Conservation (phyloP, 2,329 filamentous ascomycete genomes). For the Aspergillus chevalieri region DNA sequence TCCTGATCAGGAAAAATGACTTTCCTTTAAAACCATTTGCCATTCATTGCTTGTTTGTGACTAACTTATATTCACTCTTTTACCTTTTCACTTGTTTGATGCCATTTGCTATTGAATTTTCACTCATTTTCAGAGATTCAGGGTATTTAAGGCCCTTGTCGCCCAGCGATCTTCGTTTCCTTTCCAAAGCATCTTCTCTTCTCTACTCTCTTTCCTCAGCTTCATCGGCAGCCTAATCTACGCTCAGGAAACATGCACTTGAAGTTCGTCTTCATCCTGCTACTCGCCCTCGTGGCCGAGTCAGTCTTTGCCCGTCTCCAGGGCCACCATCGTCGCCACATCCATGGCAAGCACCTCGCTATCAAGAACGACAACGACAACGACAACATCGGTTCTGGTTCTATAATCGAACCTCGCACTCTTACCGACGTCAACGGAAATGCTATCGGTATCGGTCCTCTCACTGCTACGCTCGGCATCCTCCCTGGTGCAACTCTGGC, state of each 20-base stretch:
- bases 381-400: no score
- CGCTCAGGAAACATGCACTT: background rate
- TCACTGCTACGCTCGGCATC: background rate
- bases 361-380: background rate
- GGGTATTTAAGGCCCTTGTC: background rate
- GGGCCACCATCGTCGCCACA: conserved; percentile 21
- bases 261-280: conserved; percentile 3
- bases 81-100: background rate
- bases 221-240: background rate
- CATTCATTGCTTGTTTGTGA: no score
- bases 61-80: background rate
- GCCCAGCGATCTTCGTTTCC: background rate
- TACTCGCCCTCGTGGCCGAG: conserved; percentile 20
- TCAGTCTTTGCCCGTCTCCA: conserved; percentile 21
- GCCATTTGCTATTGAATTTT: background rate
- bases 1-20: no score
- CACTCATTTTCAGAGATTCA: background rate
- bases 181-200: background rate
- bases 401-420: background rate
- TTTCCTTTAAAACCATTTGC: no score
- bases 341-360: conserved; percentile 9
- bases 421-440: background rate
- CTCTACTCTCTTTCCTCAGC: background rate
- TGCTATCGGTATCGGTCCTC: background rate
- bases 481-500: background rate